Percentiles rank a stretch among this genome's conserved stretches.
Evolutionary conservation across 495 filamentous ascomycete species (phyloP).

Genomic region (Staphylotrichum tortipilum): DNA sequence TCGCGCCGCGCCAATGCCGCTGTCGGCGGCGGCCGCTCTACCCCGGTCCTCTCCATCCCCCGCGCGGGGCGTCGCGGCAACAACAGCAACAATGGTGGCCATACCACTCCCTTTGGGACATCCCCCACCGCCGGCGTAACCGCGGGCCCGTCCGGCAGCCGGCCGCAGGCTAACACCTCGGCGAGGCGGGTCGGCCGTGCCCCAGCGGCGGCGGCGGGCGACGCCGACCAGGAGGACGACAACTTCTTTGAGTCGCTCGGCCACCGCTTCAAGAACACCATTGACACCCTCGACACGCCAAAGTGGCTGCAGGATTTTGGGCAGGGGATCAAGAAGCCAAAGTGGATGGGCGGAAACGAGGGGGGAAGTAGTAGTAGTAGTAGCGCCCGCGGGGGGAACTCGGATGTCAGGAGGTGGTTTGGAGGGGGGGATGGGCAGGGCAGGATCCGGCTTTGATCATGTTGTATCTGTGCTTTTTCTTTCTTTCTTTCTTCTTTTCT

Average conservation of each 20-base stretch:
- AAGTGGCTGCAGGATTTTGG: constrained; percentile 66
- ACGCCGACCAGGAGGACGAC: constrained; percentile 65
- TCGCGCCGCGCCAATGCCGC: constrained; percentile 27
- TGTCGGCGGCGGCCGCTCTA: constrained; percentile 15
- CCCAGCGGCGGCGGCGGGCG: constrained; percentile 18
- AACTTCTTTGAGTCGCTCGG: constrained; percentile 75
- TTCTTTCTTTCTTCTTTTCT: neutral
- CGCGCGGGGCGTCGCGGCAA: constrained; percentile 6
- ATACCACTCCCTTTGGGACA: constrained; percentile 34
- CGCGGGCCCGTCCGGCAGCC: neutral
- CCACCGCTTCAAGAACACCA: constrained; percentile 80
- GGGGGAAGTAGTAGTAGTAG: constrained; percentile 11
- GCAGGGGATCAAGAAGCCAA: constrained; percentile 61
- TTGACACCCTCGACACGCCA: constrained; percentile 75
- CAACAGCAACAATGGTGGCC: constrained; percentile 7
- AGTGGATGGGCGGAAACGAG: constrained; percentile 68
- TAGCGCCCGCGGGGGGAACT: constrained; percentile 14
- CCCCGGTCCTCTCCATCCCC: constrained; percentile 33
- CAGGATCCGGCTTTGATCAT: constrained; percentile 21
- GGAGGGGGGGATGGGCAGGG: constrained; percentile 28
- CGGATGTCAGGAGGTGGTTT: constrained; percentile 39
- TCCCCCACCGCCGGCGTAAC: constrained; percentile 27
- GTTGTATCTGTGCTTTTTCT: neutral
- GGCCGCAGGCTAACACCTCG: constrained; percentile 27
- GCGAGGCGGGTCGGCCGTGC: constrained; percentile 23